Evolutionary conservation across 306 rosid genomes (phyloP), one percentile per base, ranked within the genome.

Genomic region (Cucurbita moschata): DNA sequence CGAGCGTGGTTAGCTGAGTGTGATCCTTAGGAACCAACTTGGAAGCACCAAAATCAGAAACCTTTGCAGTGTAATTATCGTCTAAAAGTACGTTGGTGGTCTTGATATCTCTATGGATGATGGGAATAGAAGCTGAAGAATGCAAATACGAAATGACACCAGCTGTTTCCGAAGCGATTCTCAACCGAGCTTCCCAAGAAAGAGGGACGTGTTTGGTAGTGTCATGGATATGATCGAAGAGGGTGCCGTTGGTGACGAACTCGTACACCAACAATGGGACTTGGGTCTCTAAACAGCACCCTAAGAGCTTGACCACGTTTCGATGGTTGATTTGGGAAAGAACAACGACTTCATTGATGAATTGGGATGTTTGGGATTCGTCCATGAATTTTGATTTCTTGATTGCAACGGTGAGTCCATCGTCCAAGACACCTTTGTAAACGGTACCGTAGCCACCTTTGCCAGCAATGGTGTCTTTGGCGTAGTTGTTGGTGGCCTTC

Each of bases 61-160:
- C 87, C 74, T 83, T 86, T 8, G 83, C 81, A 6, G 75, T 77
- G 14, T 51, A 64, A 18, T 21, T 72, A 12, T 74, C 37, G 15
- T 83, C 85, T 2, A 86, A 10, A 4, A 86, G 85, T 50, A 86
- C 62, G 12, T 86, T 86, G 19, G 82, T 26, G 56, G 78, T 49
- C 76, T 86, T 86, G 14, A 83, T 79, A 77, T 86, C 87, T 52
- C 87, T 79, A 1, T 86, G 89, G 15, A 86, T 77, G 2, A 83
- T 83, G 1, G 89, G 80, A 13, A 71, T 77, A 4, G 82, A 68
- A 13, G 82, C 77, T n/a, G 63, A 51, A 0, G 82, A 80, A 8
- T 86, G 87, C 7, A 86, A 38, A 53, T 86, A 86, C 49, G 87
- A 79, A 54, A 86, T n/a, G 6, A 85, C 87, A 5, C 72, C 72